Evolutionary conservation across 495 filamentous ascomycete genomes (phyloP).

Genomic region (Recurvomyces mirabilis): DNA sequence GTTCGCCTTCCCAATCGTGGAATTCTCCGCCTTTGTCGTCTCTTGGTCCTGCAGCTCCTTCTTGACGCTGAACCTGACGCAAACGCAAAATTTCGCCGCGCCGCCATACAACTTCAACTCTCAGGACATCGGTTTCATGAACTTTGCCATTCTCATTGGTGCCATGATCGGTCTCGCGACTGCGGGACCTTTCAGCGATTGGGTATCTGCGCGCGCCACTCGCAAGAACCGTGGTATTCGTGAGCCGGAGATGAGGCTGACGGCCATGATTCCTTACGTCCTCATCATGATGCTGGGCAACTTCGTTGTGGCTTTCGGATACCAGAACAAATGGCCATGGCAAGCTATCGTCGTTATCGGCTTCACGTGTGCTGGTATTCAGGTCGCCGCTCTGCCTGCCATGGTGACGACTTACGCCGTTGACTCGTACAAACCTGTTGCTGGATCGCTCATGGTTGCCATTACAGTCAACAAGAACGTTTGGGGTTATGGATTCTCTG

Average conservation of each 20-base stretch:
- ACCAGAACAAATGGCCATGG: slow-evolving; percentile 35
- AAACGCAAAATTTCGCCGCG: slow-evolving; percentile 47
- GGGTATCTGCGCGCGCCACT: slow-evolving; percentile 47
- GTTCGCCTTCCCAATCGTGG: slow-evolving; percentile 52
- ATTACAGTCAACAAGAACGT: slow-evolving; percentile 36
- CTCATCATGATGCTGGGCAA: slow-evolving; percentile 48
- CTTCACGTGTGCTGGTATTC: slow-evolving; percentile 36
- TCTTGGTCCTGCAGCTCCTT: slow-evolving; percentile 50
- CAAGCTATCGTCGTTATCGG: slow-evolving; percentile 39
- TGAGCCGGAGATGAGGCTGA: slow-evolving; percentile 60
- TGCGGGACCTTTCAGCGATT: slow-evolving; percentile 50
- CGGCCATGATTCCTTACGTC: slow-evolving; percentile 49
- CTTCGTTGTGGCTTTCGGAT: slow-evolving; percentile 50
- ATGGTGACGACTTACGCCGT: slow-evolving; percentile 43
- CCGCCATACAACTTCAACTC: slow-evolving; percentile 48
- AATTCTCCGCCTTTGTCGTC: slow-evolving; percentile 48
- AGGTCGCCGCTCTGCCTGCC: slow-evolving; percentile 47
- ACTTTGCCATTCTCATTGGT: slow-evolving; percentile 40
- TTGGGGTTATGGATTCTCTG: slow-evolving; percentile 33
- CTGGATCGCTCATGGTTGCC: slow-evolving; percentile 31
- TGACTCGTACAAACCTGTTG: slow-evolving; percentile 47
- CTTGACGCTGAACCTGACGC: slow-evolving; percentile 53
- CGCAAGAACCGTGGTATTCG: slow-evolving; percentile 49
- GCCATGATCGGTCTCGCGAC: slow-evolving; percentile 44
- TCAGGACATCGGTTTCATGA: slow-evolving; percentile 42